phyloP scores from a whole-genome alignment of 2,329 filamentous ascomycete genomes.

The Colletotrichum paranaense region DNA sequence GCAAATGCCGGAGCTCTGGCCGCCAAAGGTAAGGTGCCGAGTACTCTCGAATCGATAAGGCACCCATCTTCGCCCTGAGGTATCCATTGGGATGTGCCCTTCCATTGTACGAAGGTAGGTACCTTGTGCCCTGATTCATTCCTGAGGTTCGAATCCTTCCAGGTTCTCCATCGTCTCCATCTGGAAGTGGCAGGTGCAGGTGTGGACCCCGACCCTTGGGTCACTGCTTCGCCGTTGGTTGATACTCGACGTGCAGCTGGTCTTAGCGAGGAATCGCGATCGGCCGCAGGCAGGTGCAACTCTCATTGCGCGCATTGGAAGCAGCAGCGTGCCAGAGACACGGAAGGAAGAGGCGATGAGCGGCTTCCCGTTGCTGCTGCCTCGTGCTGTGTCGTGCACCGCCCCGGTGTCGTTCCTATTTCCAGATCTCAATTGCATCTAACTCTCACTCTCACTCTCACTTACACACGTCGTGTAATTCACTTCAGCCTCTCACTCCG shows the following conservation, averaged over 20 bases:
- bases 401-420: constrained; percentile 12
- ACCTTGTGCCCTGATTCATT: neutral
- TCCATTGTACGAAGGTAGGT: too few relatives aligned
- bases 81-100: too few relatives aligned
- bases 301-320: too few relatives aligned
- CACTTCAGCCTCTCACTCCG: neutral
- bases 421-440: neutral
- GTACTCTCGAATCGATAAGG: neutral
- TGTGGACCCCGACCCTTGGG: constrained; percentile 6
- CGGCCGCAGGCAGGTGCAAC: constrained; percentile 11
- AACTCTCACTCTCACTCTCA: neutral
- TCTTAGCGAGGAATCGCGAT: constrained; percentile 22
- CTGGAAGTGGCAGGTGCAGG: neutral
- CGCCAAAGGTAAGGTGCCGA: neutral
- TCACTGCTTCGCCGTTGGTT: neutral
- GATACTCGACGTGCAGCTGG: neutral
- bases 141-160: neutral
- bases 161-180: neutral
- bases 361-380: neutral
- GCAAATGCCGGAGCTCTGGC: neutral
- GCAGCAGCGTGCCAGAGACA: neutral
- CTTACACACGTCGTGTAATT: neutral
- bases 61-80: neutral
- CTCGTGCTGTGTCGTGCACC: constrained; percentile 7
- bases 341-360: neutral